These are phyloP conservation scores for Otatea glauca DNA, from an alignment of 176 grass and related monocot genomes.

Conservation along the genomic window DNA sequence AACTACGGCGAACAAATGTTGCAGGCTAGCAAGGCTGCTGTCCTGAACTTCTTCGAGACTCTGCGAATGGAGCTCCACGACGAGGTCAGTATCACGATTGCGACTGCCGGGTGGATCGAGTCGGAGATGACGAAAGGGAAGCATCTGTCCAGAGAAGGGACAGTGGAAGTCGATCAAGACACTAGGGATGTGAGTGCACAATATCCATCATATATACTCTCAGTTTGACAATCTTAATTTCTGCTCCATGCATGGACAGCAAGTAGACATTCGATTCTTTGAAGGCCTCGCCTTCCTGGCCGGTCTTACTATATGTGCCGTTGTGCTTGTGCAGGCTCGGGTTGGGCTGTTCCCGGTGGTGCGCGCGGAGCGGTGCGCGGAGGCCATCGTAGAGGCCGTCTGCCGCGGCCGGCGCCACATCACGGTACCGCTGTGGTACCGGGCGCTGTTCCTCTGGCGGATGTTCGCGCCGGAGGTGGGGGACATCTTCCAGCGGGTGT, in stretches of 20 bases:
- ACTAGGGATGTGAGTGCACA: conserved; percentile 55
- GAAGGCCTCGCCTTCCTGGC: background rate
- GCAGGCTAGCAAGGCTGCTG: conserved; percentile 74
- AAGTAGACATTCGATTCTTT: background rate
- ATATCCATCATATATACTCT: too few relatives aligned
- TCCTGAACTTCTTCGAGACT: conserved; percentile 74
- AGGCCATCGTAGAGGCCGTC: conserved; percentile 63
- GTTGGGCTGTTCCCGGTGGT: conserved; percentile 63
- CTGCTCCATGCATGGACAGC: too few relatives aligned
- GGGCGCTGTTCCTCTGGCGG: conserved; percentile 62
- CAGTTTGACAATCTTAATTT: too few relatives aligned
- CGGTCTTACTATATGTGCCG: background rate
- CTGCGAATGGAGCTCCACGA: conserved; percentile 58
- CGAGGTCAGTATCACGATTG: conserved; percentile 64
- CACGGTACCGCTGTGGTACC: conserved; percentile 64
- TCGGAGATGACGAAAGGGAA: conserved; percentile 85
- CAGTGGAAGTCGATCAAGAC: conserved; percentile 57
- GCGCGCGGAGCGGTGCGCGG: conserved; percentile 46
- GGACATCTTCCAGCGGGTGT: conserved; percentile 51
- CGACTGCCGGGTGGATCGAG: conserved; percentile 68
- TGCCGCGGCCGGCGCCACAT: conserved; percentile 53
- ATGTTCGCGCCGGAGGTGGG: conserved; percentile 61
- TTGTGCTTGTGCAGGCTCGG: conserved; percentile 47
- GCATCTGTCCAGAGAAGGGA: conserved; percentile 52
- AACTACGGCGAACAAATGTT: background rate